Evolutionary conservation across 2,329 filamentous ascomycete genomes (phyloP).

Genomic region (Alternaria metachromatica): DNA sequence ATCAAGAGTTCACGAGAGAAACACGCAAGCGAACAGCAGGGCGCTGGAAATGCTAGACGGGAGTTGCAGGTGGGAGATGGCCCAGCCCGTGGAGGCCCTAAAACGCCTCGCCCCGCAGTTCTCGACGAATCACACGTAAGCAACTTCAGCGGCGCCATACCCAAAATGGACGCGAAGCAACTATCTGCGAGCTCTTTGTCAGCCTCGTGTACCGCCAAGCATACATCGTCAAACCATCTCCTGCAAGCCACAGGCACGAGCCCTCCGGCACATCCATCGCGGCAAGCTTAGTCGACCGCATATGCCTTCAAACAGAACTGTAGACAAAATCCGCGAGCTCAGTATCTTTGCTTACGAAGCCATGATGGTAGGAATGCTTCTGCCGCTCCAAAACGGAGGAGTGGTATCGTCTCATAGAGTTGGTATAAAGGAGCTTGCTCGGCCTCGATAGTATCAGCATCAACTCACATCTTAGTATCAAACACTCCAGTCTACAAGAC

Average conservation of each 20-base stretch:
- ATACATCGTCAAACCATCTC: neutral
- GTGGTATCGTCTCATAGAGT: neutral
- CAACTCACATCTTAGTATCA: neutral
- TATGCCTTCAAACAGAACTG: neutral
- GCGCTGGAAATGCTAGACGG: neutral
- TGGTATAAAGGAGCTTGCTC: neutral
- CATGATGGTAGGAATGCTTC: neutral
- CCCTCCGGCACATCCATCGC: neutral
- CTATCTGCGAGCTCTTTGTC: slow-evolving; percentile 7
- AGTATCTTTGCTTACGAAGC: neutral
- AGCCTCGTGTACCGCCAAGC: neutral
- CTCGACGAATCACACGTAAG: neutral
- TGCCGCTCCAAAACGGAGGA: neutral
- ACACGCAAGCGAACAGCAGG: neutral
- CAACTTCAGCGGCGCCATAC: neutral
- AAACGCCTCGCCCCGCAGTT: neutral
- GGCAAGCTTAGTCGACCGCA: neutral
- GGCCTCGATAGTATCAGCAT: neutral
- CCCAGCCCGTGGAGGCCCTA: neutral
- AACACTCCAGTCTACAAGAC: neutral
- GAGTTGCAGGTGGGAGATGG: neutral
- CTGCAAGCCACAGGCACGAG: neutral
- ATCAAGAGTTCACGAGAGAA: neutral
- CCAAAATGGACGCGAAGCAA: slow-evolving; percentile 4
- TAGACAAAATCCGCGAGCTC: neutral